Evolutionary conservation across 2,329 filamentous ascomycete species (phyloP).

Genomic region (Hypoxylon sp.): DNA sequence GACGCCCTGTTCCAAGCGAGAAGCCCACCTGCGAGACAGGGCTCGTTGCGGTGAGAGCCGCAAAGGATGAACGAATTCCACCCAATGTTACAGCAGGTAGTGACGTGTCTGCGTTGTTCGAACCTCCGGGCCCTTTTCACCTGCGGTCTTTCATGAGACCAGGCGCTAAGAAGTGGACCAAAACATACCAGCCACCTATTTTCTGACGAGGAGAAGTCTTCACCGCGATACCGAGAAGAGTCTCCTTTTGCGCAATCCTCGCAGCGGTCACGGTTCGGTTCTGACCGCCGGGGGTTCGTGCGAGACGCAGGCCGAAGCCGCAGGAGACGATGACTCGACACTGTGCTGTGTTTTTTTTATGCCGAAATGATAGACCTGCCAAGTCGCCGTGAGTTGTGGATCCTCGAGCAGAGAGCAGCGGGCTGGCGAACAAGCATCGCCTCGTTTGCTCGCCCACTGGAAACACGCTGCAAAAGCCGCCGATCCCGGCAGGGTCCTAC

Average conservation of each 20-base stretch:
- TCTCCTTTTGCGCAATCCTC: background rate
- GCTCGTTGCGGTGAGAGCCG: constrained; percentile 35
- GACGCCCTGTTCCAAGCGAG: constrained; percentile 13
- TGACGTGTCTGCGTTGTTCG: constrained; percentile 34
- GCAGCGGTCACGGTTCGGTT: constrained; percentile 18
- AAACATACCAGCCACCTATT: constrained; percentile 9
- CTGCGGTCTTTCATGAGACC: constrained; percentile 20
- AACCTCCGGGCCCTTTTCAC: constrained; percentile 8
- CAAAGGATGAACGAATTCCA: constrained; percentile 14
- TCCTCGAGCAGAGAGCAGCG: constrained; percentile 5
- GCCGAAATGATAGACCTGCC: constrained; percentile 14
- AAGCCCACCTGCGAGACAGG: constrained; percentile 11
- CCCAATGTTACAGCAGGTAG: constrained; percentile 14
- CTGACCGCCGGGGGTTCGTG: constrained; percentile 12
- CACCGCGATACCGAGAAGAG: background rate
- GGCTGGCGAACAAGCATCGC: constrained; percentile 15
- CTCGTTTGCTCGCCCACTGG: constrained; percentile 24
- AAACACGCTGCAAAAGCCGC: no score
- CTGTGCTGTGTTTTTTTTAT: constrained; percentile 8
- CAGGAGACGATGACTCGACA: constrained; percentile 2
- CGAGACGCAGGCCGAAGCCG: constrained; percentile 2
- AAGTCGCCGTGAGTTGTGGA: constrained; percentile 24
- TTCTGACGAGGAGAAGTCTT: background rate
- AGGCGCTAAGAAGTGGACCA: constrained; percentile 7
- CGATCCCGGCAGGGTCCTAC: constrained; percentile 31